A percentile compares a stretch with the other conserved stretches of the same genome.
These are phyloP conservation scores for Schwanniomyces yamadae DNA, from an alignment of 805 yeast genomes.

Conservation along the genomic window DNA sequence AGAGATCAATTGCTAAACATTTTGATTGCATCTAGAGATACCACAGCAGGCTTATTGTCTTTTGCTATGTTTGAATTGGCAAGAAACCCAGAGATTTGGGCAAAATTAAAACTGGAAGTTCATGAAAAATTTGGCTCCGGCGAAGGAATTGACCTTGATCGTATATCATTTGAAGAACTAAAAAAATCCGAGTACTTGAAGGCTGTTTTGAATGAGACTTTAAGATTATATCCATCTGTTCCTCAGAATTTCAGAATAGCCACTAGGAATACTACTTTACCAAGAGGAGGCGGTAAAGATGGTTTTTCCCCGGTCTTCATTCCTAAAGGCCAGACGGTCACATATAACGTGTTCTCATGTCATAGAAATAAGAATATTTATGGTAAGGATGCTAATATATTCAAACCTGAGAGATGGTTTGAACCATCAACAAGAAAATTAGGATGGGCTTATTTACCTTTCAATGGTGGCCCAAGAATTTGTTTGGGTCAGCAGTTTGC, in stretches of 20 bases:
- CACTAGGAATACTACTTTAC: slow-evolving; percentile 45
- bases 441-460: slow-evolving; percentile 38
- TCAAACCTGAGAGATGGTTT: slow-evolving; percentile 35
- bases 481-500: slow-evolving; percentile 43
- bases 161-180: slow-evolving; percentile 47
- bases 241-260: slow-evolving; percentile 50
- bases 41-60: slow-evolving; percentile 53
- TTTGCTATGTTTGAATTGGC: slow-evolving; percentile 46
- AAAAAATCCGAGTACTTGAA: slow-evolving; percentile 49
- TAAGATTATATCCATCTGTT: slow-evolving; percentile 48
- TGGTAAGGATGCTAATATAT: slow-evolving; percentile 30
- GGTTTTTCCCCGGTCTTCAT: slow-evolving; percentile 39
- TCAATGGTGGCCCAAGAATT: slow-evolving; percentile 39
- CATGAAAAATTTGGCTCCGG: slow-evolving; percentile 31
- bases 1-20: slow-evolving; percentile 53
- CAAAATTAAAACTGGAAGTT: slow-evolving; percentile 38
- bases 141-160: slow-evolving; percentile 31
- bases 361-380: slow-evolving; percentile 37
- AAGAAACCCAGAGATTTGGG: slow-evolving; percentile 38
- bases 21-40: slow-evolving; percentile 55
- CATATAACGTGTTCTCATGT: slow-evolving; percentile 39
- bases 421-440: slow-evolving; percentile 21
- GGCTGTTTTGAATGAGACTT: slow-evolving; percentile 46
- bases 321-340: slow-evolving; percentile 43
- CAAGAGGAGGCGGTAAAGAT: slow-evolving; percentile 49